These are phyloP conservation scores for Aspergillus luchuensis DNA, from an alignment of 2,329 filamentous ascomycete genomes.

Conservation along the genomic window DNA sequence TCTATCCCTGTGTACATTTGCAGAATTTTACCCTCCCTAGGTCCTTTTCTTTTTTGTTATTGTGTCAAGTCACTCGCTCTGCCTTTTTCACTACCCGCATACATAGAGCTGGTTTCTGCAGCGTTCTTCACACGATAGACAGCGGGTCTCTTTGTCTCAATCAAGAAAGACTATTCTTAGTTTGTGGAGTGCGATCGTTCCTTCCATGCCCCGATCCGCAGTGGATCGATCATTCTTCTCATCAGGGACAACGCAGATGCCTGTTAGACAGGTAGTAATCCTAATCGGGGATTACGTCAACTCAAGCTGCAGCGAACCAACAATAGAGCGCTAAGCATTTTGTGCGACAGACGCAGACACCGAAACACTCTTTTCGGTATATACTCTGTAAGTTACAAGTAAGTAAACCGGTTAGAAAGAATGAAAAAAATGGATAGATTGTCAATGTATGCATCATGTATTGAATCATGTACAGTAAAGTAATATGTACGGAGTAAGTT, in stretches of 20 bases:
- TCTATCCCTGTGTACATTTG: background rate
- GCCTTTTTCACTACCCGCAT: background rate
- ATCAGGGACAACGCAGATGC: background rate
- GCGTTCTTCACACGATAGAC: background rate
- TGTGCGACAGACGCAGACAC: too few species aligned
- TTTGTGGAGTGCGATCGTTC: background rate
- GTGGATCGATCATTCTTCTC: background rate
- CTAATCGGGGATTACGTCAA: background rate
- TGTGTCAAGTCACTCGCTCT: background rate
- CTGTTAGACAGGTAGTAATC: background rate
- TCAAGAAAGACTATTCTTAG: background rate
- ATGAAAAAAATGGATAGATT: too few species aligned
- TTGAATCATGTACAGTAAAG: too few species aligned
- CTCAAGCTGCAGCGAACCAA: background rate
- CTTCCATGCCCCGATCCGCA: background rate
- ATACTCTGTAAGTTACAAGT: too few species aligned
- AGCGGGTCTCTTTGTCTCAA: background rate
- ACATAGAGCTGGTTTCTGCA: background rate
- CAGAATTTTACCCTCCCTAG: background rate
- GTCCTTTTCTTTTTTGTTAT: too few species aligned
- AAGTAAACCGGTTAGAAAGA: too few species aligned
- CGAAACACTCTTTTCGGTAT: too few species aligned
- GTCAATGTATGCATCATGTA: too few species aligned
- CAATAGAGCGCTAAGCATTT: too few species aligned
- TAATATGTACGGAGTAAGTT: too few species aligned